A percentile compares a stretch with the other conserved stretches of the same genome.
Evolutionary conservation across 208 protist species (phyloP).

Genomic region (Leishmania guyanensis): DNA sequence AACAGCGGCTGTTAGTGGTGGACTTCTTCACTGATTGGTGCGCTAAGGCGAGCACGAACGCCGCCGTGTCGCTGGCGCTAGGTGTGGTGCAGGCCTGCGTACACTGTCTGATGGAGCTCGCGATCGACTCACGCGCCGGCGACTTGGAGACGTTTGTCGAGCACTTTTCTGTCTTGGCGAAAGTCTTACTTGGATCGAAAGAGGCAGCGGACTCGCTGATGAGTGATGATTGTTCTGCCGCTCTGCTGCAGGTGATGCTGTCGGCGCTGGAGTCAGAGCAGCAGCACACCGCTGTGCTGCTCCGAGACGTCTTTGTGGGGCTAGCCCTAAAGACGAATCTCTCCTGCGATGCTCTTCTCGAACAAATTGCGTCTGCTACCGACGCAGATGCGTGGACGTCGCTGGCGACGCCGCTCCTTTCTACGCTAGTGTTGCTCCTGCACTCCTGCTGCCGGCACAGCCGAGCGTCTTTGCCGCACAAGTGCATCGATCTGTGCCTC

Average conservation of each 20-base stretch:
- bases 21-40: constrained; percentile 48
- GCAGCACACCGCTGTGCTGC: constrained; percentile 32
- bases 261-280: constrained; percentile 14
- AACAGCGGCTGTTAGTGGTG: constrained; percentile 30
- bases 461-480: constrained; percentile 42
- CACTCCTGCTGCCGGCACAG: constrained; percentile 37
- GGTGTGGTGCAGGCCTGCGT: constrained; percentile 30
- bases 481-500: constrained; percentile 66
- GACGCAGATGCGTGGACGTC: constrained; percentile 34
- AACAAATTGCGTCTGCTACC: constrained; percentile 34
- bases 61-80: constrained; percentile 21
- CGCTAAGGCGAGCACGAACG: constrained; percentile 26
- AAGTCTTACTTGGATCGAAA: constrained; percentile 31
- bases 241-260: constrained; percentile 48
- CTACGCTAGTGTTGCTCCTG: constrained; percentile 50
- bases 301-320: constrained; percentile 51
- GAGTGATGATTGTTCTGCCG: constrained; percentile 26
- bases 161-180: constrained; percentile 41
- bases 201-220: constrained; percentile 24
- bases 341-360: constrained; percentile 45
- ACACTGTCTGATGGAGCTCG: constrained; percentile 21
- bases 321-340: constrained; percentile 48
- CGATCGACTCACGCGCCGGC: not conserved
- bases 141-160: constrained; percentile 36
- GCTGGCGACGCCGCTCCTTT: constrained; percentile 44